These are phyloP conservation scores for Reutealis trisperma DNA, from an alignment of 345 rosid species.

Conservation along the genomic window DNA sequence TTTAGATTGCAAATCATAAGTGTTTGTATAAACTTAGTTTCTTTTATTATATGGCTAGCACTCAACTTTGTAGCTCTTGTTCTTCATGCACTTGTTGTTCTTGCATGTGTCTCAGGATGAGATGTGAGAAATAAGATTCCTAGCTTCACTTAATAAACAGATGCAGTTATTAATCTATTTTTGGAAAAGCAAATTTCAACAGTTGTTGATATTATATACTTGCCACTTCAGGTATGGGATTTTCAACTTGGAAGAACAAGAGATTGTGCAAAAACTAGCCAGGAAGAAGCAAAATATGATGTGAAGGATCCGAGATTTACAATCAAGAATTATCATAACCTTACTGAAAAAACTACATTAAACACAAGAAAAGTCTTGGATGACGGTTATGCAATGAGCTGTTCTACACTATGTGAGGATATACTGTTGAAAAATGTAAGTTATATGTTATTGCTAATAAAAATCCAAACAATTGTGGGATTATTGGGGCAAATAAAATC, in stretches of 20 bases:
- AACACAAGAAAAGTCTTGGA: not conserved
- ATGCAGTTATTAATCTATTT: not conserved
- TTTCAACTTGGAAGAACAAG: constrained; percentile 10
- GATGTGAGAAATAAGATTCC: not conserved
- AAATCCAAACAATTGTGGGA: too few relatives aligned
- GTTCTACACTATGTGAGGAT: constrained; percentile 8
- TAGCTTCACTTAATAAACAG: not conserved
- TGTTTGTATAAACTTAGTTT: not conserved
- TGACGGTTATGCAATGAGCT: not conserved
- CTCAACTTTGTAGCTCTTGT: not conserved
- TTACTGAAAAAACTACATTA: constrained; percentile 1
- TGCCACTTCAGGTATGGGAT: constrained; percentile 18
- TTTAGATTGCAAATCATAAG: not conserved
- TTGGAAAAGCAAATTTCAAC: not conserved
- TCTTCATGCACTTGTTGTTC: not conserved
- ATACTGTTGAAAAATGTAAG: constrained; percentile 8
- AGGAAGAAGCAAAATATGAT: not conserved
- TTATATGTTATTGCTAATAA: not conserved
- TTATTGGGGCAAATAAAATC: too few relatives aligned
- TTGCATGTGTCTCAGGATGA: not conserved
- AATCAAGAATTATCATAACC: not conserved
- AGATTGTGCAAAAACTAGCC: not conserved
- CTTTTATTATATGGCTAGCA: not conserved
- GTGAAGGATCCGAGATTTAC: constrained; percentile 2
- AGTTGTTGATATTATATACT: not conserved